Evolutionary conservation across 805 yeast species (phyloP).

Genomic region (Kodamaea hsintzibuensis): DNA sequence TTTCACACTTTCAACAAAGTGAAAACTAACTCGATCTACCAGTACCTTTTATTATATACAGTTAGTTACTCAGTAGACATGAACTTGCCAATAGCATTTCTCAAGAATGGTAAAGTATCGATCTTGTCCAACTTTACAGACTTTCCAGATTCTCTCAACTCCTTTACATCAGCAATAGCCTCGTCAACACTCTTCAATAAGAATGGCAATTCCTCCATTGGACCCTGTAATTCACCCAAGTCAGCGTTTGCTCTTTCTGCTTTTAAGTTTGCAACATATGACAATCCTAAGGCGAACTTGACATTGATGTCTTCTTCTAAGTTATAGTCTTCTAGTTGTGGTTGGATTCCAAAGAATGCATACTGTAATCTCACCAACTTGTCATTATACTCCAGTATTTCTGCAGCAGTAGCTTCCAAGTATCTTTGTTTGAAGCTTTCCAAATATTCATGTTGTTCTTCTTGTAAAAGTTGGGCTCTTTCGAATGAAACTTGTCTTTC

Average conservation of each 20-base stretch:
- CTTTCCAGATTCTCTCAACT: slow-evolving; percentile 46
- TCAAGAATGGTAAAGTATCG: slow-evolving; percentile 40
- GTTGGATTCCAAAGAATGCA: slow-evolving; percentile 83
- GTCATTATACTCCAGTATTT: slow-evolving; percentile 56
- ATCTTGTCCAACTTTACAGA: slow-evolving; percentile 34
- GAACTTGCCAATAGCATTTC: slow-evolving; percentile 25
- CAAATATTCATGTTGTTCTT: slow-evolving; percentile 49
- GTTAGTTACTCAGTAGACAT: not conserved
- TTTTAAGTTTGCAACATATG: slow-evolving; percentile 69
- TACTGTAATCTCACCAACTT: slow-evolving; percentile 76
- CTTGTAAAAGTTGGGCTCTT: slow-evolving; percentile 51
- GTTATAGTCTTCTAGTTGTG: slow-evolving; percentile 56
- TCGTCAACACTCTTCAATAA: slow-evolving; percentile 32
- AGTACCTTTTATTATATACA: not conserved
- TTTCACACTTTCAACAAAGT: no score
- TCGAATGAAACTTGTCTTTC: slow-evolving; percentile 79
- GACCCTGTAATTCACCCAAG: slow-evolving; percentile 38
- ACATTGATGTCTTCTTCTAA: slow-evolving; percentile 53
- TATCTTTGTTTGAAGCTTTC: slow-evolving; percentile 59
- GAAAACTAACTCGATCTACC: slow-evolving; percentile 37
- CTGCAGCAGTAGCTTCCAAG: slow-evolving; percentile 50
- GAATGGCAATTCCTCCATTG: slow-evolving; percentile 44
- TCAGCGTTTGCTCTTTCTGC: slow-evolving; percentile 33
- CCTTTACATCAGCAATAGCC: slow-evolving; percentile 48
- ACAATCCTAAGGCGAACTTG: slow-evolving; percentile 62